Evolutionary conservation across 768 basidiomycete genomes (phyloP).

Genomic region (Coprinopsis marcescibilis): DNA sequence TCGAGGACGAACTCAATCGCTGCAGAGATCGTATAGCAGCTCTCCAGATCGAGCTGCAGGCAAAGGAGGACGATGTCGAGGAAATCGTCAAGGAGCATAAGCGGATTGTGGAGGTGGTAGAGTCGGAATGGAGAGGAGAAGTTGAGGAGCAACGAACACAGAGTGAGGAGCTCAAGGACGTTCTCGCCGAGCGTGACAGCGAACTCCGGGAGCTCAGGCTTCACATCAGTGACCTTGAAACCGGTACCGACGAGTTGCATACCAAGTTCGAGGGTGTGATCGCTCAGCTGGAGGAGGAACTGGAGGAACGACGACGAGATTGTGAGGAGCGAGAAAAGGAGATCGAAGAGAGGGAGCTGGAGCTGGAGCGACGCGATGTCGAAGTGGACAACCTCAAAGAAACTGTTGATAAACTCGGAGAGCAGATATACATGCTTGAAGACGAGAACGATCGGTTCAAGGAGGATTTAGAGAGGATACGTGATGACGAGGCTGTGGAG

Average conservation of each 20-base stretch:
- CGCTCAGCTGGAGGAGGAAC: conserved; percentile 70
- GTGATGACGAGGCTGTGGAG: conserved; percentile 73
- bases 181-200: conserved; percentile 72
- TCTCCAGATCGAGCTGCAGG: conserved; percentile 74
- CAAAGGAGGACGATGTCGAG: conserved; percentile 82
- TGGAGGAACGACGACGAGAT: conserved; percentile 74
- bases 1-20: conserved; percentile 74
- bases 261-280: conserved; percentile 70
- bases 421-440: conserved; percentile 79
- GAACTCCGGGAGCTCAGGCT: conserved; percentile 73
- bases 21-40: conserved; percentile 75
- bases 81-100: conserved; percentile 73
- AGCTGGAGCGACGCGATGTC: conserved; percentile 72
- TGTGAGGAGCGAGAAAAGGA: conserved; percentile 59
- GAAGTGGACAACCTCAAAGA: conserved; percentile 69
- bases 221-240: conserved; percentile 70
- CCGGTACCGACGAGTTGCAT: conserved; percentile 63
- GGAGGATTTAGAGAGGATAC: conserved; percentile 23
- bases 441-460: conserved; percentile 51
- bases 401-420: conserved; percentile 76
- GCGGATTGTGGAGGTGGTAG: conserved; percentile 65
- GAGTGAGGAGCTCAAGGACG: conserved; percentile 74
- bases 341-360: conserved; percentile 68
- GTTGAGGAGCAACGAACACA: conserved; percentile 75
- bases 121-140: conserved; percentile 85